phyloP scores from a whole-genome alignment of 2,329 filamentous ascomycete species.

The Thelonectria rubi region DNA sequence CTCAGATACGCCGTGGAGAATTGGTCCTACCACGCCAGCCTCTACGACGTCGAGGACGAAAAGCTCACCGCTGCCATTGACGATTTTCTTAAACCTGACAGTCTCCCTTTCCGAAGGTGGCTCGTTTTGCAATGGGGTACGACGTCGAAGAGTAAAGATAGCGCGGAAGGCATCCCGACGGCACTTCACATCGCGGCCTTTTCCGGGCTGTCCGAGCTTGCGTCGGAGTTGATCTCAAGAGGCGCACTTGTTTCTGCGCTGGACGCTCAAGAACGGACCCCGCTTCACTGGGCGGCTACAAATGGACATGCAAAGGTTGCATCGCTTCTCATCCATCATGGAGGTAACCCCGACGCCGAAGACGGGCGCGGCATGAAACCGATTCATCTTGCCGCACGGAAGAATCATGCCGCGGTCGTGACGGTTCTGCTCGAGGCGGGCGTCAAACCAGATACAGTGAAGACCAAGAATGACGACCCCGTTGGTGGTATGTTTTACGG shows the following conservation, averaged over 20 bases:
- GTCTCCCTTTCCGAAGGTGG: slow-evolving; percentile 29
- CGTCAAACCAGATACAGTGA: slow-evolving; percentile 28
- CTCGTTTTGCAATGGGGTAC: slow-evolving; percentile 31
- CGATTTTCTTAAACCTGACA: slow-evolving; percentile 17
- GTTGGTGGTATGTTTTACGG: not conserved
- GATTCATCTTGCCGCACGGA: slow-evolving; percentile 32
- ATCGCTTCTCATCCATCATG: slow-evolving; percentile 23
- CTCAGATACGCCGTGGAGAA: slow-evolving; percentile 35
- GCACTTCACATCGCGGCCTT: slow-evolving; percentile 34
- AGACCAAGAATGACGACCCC: slow-evolving; percentile 20
- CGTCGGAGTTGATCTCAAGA: slow-evolving; percentile 8
- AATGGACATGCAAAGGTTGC: slow-evolving; percentile 32
- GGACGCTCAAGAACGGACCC: slow-evolving; percentile 29
- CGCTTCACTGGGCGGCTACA: slow-evolving; percentile 35
- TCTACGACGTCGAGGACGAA: slow-evolving; percentile 30
- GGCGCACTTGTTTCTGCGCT: slow-evolving; percentile 1
- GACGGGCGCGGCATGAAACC: slow-evolving; percentile 31
- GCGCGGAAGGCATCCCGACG: slow-evolving; percentile 26
- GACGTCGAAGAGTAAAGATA: slow-evolving; percentile 12
- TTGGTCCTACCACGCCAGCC: slow-evolving; percentile 36
- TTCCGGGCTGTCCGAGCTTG: slow-evolving; percentile 31
- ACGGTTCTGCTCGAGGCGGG: slow-evolving; percentile 24
- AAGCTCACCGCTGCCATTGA: slow-evolving; percentile 19
- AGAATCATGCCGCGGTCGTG: slow-evolving; percentile 17
- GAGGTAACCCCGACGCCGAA: slow-evolving; percentile 21